Evolutionary conservation across 352 stramenopile species (phyloP).

Genomic region (Phytophthora idaei): DNA sequence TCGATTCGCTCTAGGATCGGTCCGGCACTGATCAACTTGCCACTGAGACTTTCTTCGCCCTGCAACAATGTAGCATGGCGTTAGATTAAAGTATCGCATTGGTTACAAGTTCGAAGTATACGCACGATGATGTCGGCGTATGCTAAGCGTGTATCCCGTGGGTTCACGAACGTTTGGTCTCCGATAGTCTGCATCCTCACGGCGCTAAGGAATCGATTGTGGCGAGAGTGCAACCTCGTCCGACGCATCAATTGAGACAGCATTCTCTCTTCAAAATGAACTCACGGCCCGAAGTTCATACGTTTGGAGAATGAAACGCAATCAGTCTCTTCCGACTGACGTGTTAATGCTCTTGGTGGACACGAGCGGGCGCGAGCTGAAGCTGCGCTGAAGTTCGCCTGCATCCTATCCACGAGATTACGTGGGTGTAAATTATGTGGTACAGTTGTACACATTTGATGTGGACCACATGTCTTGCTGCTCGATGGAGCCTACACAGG

Average conservation of each 20-base stretch:
- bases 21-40: slow-evolving; percentile 56
- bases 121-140: slow-evolving; percentile 71
- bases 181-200: slow-evolving; percentile 36
- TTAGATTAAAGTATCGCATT: not conserved
- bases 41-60: slow-evolving; percentile 58
- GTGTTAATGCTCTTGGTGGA: slow-evolving; percentile 1
- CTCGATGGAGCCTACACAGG: no score
- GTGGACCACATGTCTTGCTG: no score
- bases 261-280: slow-evolving; percentile 16
- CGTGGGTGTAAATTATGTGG: not conserved
- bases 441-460: no score
- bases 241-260: slow-evolving; percentile 16
- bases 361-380: slow-evolving; percentile 3
- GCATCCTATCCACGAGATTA: slow-evolving; percentile 7
- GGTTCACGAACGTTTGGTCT: slow-evolving; percentile 45
- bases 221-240: slow-evolving; percentile 6
- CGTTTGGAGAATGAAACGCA: slow-evolving; percentile 6
- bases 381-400: slow-evolving; percentile 6
- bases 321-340: slow-evolving; percentile 2
- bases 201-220: slow-evolving; percentile 37
- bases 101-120: not conserved
- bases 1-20: slow-evolving; percentile 58
- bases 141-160: slow-evolving; percentile 55
- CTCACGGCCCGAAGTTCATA: not conserved
- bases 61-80: slow-evolving; percentile 7